These are phyloP conservation scores for Xylaria sp. DNA, from an alignment of 2,329 filamentous ascomycete genomes.

Conservation along the genomic window DNA sequence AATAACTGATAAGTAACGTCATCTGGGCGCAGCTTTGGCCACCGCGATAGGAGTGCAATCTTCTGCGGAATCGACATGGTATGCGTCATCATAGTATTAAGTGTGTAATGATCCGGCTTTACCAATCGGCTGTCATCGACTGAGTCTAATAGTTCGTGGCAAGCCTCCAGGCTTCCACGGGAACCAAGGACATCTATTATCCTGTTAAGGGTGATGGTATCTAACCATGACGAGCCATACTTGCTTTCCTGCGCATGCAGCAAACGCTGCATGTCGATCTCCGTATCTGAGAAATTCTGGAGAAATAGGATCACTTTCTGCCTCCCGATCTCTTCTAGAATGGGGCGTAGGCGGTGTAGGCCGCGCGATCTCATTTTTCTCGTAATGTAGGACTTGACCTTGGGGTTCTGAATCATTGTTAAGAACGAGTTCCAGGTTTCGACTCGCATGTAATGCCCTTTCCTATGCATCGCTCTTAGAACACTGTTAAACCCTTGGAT, in stretches of 20 bases:
- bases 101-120: conserved; percentile 40
- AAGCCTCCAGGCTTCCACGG: conserved; percentile 36
- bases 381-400: conserved; percentile 58
- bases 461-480: conserved; percentile 46
- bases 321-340: conserved; percentile 42
- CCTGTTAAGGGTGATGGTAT: conserved; percentile 45
- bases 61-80: conserved; percentile 29
- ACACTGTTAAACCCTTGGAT: conserved; percentile 45
- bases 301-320: conserved; percentile 43
- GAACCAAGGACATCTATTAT: conserved; percentile 46
- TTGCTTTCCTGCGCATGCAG: conserved; percentile 38
- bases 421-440: conserved; percentile 47
- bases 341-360: conserved; percentile 39
- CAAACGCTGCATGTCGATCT: conserved; percentile 35
- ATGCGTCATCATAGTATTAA: conserved; percentile 49
- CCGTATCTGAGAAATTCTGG: conserved; percentile 23
- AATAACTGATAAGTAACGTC: conserved; percentile 44
- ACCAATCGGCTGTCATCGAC: conserved; percentile 23
- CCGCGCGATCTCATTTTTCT: conserved; percentile 48
- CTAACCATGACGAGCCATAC: conserved; percentile 46
- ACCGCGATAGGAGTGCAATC: conserved; percentile 38
- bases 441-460: conserved; percentile 40
- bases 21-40: conserved; percentile 38
- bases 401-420: conserved; percentile 56
- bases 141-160: conserved; percentile 40